Conservation (phyloP, 139 green algal species). For the Nannochloris sp. region DNA sequence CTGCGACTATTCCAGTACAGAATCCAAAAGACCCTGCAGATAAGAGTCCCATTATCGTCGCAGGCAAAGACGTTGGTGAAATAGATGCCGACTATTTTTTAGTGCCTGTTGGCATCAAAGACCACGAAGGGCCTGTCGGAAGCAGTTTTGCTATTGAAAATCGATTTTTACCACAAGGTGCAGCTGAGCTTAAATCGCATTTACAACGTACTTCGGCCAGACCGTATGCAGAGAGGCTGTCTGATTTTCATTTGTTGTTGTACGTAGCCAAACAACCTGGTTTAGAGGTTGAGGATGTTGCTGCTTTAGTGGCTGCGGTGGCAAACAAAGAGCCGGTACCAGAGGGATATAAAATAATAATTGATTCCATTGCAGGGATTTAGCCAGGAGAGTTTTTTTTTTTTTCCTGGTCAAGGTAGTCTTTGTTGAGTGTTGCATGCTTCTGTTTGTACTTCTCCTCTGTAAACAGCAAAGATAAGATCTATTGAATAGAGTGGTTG, state of each 20-base stretch:
- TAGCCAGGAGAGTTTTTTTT: no score
- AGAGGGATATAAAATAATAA: conserved; percentile 85
- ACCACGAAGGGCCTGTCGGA: conserved; percentile 74
- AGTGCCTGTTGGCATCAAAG: conserved; percentile 77
- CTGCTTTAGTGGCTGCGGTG: conserved; percentile 62
- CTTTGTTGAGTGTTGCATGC: no score
- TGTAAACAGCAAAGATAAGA: no score
- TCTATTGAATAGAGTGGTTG: no score
- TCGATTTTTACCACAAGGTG: conserved; percentile 67
- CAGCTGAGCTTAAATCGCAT: conserved; percentile 68
- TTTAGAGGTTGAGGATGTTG: conserved; percentile 74
- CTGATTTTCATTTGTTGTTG: conserved; percentile 94
- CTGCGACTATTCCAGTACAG: conserved; percentile 20
- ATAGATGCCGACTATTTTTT: conserved; percentile 98
- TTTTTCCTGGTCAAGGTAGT: no score
- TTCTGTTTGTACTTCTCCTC: no score
- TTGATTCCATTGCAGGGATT: conserved; percentile 73
- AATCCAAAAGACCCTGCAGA: conserved; percentile 58
- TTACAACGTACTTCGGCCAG: conserved; percentile 40
- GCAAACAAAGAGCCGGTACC: conserved; percentile 41
- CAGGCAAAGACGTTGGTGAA: conserved; percentile 76
- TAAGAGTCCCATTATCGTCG: conserved; percentile 68
- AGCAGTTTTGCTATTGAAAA: conserved; percentile 91
- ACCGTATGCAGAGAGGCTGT: conserved; percentile 64
- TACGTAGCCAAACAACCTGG: conserved; percentile 80